These are phyloP conservation scores for Yamadazyma atlantica DNA, from an alignment of 1,139 yeast species.

Conservation along the genomic window DNA sequence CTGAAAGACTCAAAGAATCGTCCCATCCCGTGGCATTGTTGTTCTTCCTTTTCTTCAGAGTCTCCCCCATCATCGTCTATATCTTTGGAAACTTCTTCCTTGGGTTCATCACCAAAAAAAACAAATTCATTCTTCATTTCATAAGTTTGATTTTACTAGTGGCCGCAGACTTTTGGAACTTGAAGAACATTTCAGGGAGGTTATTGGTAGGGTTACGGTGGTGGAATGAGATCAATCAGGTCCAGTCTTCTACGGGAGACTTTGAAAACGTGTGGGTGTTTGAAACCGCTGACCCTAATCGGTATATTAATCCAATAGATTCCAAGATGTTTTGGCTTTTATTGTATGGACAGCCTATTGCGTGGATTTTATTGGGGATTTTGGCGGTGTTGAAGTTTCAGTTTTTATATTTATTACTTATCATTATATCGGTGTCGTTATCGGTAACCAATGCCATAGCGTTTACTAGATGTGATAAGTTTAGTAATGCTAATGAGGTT, in stretches of 20 bases:
- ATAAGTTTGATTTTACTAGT: conserved; percentile 71
- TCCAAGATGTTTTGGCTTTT: conserved; percentile 85
- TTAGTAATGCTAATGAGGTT: conserved; percentile 67
- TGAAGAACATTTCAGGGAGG: conserved; percentile 88
- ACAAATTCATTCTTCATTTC: conserved; percentile 71
- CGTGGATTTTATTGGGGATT: conserved; percentile 73
- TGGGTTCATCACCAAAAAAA: conserved; percentile 39
- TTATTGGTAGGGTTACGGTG: conserved; percentile 88
- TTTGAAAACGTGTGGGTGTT: conserved; percentile 81
- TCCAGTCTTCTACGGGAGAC: conserved; percentile 33
- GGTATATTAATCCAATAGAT: conserved; percentile 88
- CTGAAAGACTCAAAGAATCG: conserved; percentile 46
- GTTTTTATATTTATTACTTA: conserved; percentile 68
- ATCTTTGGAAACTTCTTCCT: conserved; percentile 68
- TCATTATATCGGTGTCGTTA: conserved; percentile 64
- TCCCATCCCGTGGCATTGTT: conserved; percentile 82
- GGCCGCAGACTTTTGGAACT: conserved; percentile 92
- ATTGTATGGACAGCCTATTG: conserved; percentile 68
- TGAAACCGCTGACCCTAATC: conserved; percentile 79
- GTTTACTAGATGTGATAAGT: conserved; percentile 87
- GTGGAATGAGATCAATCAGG: conserved; percentile 75
- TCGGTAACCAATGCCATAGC: conserved; percentile 85
- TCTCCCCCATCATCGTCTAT: conserved; percentile 65
- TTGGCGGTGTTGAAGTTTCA: conserved; percentile 77
- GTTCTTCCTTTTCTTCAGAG: conserved; percentile 61